Percentiles rank a stretch among this genome's conserved stretches.
Evolutionary conservation across 2,329 filamentous ascomycete genomes (phyloP).

Genomic region (Hyphodiscus sp.): DNA sequence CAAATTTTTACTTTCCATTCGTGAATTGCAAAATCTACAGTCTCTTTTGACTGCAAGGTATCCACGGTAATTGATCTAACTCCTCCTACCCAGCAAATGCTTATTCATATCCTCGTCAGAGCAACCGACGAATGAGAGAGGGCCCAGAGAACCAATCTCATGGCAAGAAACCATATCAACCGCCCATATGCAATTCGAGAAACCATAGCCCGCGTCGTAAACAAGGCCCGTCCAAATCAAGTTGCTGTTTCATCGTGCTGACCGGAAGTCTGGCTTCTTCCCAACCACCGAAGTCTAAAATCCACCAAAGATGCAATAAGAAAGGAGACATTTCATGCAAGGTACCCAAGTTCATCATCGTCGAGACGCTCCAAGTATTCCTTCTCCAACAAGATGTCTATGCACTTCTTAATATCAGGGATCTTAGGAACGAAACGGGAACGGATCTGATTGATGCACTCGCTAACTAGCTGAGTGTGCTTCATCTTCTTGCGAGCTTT

Average conservation of each 20-base stretch:
- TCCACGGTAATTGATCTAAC: constrained; percentile 23
- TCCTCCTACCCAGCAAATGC: constrained; percentile 22
- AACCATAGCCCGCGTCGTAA: constrained; percentile 1
- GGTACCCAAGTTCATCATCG: constrained; percentile 88
- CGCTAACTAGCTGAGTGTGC: constrained; percentile 86
- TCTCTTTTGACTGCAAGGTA: constrained; percentile 9
- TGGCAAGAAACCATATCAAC: constrained; percentile 9
- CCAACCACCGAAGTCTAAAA: background rate
- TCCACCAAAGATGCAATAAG: background rate
- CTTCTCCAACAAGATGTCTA: constrained; percentile 97
- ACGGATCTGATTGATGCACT: constrained; percentile 93
- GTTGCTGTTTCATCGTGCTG: background rate
- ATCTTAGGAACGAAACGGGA: constrained; percentile 90
- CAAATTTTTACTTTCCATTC: background rate
- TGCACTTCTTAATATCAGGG: constrained; percentile 97
- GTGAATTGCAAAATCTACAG: background rate
- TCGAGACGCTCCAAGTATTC: constrained; percentile 96
- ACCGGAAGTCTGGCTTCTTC: background rate
- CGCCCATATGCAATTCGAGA: constrained; percentile 16
- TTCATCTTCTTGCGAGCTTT: constrained; percentile 99
- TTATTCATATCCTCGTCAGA: constrained; percentile 8
- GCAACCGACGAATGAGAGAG: constrained; percentile 1
- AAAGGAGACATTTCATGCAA: constrained; percentile 54
- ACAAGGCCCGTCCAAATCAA: background rate
- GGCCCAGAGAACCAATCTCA: background rate